phyloP scores from a whole-genome alignment of 2,329 filamentous ascomycete genomes.

The Xylogone sp. region DNA sequence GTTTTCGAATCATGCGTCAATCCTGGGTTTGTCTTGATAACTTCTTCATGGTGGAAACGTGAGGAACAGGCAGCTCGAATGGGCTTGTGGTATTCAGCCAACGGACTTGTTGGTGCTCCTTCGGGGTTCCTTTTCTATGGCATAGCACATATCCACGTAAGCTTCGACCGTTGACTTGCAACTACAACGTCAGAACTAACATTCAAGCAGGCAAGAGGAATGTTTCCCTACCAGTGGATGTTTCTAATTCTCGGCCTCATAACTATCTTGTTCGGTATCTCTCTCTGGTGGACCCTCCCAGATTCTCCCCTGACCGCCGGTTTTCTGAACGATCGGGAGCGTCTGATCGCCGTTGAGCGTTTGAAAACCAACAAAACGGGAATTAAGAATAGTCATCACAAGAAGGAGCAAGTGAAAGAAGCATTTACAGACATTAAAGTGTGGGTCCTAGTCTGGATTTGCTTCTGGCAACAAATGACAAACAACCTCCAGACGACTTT shows the following conservation, averaged over 20 bases:
- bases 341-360: constrained; percentile 28
- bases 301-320: constrained; percentile 42
- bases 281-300: constrained; percentile 43
- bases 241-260: constrained; percentile 19
- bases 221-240: constrained; percentile 4
- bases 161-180: background rate
- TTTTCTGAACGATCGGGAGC: constrained; percentile 34
- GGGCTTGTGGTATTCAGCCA: constrained; percentile 56
- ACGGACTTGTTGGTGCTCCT: background rate
- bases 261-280: constrained; percentile 23
- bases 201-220: constrained; percentile 28
- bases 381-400: constrained; percentile 28
- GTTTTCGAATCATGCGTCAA: constrained; percentile 52
- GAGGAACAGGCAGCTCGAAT: constrained; percentile 35
- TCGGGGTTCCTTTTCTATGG: constrained; percentile 28
- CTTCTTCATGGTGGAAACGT: constrained; percentile 35
- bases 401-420: constrained; percentile 34
- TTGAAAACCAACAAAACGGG: constrained; percentile 10
- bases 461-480: background rate
- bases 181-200: constrained; percentile 11
- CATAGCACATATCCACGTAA: constrained; percentile 21
- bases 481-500: constrained; percentile 21
- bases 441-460: constrained; percentile 21
- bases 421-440: constrained; percentile 31
- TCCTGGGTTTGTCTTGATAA: constrained; percentile 52